Evolutionary conservation across 371 early-diverging fungal species (phyloP).

Genomic region (Capillidium heterosporum): DNA sequence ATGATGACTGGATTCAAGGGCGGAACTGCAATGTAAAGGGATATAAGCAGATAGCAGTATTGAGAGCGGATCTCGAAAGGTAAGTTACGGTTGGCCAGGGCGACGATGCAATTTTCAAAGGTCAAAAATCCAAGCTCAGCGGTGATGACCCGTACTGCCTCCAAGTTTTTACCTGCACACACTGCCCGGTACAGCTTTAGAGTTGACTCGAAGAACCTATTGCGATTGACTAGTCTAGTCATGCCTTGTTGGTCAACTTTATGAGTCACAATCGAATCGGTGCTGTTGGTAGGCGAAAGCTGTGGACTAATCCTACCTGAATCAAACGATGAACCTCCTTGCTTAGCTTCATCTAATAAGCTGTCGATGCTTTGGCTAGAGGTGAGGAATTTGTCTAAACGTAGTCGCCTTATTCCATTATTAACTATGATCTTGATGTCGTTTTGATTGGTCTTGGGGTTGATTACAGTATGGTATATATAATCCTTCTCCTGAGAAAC

Average conservation of each 20-base stretch:
- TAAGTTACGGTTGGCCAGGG: slow-evolving; percentile 16
- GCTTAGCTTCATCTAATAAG: neutral
- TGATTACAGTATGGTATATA: neutral
- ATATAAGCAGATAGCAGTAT: slow-evolving; percentile 23
- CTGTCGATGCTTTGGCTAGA: neutral
- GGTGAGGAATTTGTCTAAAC: neutral
- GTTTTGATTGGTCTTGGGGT: neutral
- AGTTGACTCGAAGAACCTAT: slow-evolving; percentile 3
- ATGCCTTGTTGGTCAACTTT: neutral
- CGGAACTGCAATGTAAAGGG: slow-evolving; percentile 16
- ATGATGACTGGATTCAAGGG: slow-evolving; percentile 13
- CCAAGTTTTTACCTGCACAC: slow-evolving; percentile 11
- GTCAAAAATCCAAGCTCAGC: slow-evolving; percentile 10
- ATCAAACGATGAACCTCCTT: neutral
- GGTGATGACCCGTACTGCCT: slow-evolving; percentile 8
- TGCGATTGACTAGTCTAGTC: neutral
- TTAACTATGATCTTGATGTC: neutral
- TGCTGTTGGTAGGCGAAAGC: neutral
- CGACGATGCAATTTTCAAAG: slow-evolving; percentile 18
- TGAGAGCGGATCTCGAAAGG: slow-evolving; percentile 17
- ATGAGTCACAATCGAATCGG: no score
- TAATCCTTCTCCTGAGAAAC: neutral
- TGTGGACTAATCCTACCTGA: neutral
- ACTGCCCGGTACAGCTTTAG: slow-evolving; percentile 13
- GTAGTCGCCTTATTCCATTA: neutral